Percentiles rank a stretch among this genome's conserved stretches.
phyloP scores from a whole-genome alignment of 495 filamentous ascomycete species.

The Aspergillus indologenus region DNA sequence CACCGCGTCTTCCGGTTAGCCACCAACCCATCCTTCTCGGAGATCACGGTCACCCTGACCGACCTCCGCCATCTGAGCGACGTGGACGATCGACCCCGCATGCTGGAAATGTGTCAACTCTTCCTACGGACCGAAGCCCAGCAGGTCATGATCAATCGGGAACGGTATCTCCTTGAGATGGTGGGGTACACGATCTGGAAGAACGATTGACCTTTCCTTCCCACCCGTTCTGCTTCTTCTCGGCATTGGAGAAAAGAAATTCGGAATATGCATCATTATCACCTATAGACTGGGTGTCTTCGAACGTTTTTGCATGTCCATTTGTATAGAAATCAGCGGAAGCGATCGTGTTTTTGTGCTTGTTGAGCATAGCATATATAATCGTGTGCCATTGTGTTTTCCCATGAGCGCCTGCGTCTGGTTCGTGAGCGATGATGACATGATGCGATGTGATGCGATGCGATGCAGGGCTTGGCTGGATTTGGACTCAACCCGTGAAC shows the following conservation, averaged over 20 bases:
- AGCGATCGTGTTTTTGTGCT: background rate
- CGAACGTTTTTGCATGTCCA: no score
- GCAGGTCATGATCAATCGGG: conserved; percentile 34
- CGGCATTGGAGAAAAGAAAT: no score
- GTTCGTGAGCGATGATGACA: background rate
- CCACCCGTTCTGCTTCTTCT: background rate
- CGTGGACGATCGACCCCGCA: background rate
- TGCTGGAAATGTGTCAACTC: conserved; percentile 26
- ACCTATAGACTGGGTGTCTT: background rate
- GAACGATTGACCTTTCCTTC: background rate
- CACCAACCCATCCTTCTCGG: conserved; percentile 9
- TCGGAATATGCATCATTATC: no score
- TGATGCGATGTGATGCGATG: no score
- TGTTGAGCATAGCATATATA: background rate
- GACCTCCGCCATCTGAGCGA: conserved; percentile 16
- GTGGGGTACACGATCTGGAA: conserved; percentile 19
- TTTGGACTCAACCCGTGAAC: background rate
- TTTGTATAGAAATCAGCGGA: background rate
- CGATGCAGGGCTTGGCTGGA: background rate
- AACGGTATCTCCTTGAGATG: conserved; percentile 44
- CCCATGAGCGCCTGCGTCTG: background rate
- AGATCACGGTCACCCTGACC: conserved; percentile 22
- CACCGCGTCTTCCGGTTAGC: conserved; percentile 11
- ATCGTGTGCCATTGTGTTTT: background rate
- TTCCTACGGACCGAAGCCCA: conserved; percentile 31